Evolutionary conservation across 805 yeast genomes (phyloP).

Genomic region (Yamadazyma nakazawae): DNA sequence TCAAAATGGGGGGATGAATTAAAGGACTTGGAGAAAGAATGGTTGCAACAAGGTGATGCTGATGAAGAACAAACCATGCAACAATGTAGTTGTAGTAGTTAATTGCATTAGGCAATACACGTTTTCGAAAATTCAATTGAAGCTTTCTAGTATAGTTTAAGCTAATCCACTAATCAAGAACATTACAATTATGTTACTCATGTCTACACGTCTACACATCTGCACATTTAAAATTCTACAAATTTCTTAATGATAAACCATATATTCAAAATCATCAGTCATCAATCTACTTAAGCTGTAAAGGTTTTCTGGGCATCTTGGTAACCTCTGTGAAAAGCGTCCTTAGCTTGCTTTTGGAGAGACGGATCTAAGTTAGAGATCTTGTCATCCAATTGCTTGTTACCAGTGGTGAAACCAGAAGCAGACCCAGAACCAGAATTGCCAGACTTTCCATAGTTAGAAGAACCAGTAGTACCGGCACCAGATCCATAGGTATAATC

Average conservation of each 20-base stretch:
- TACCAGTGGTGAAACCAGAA: conserved; percentile 34
- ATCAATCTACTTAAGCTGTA: conserved; percentile 12
- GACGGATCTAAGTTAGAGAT: conserved; percentile 31
- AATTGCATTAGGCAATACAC: neutral
- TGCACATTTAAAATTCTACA: too few relatives aligned
- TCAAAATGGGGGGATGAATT: conserved; percentile 64
- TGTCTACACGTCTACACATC: too few relatives aligned
- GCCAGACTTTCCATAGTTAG: neutral
- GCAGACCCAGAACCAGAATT: neutral
- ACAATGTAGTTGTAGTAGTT: conserved; percentile 71
- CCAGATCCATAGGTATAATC: conserved; percentile 6
- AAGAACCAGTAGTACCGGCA: conserved; percentile 5
- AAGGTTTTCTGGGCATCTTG: conserved; percentile 32
- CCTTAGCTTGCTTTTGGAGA: conserved; percentile 37
- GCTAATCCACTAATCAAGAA: too few relatives aligned
- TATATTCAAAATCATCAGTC: conserved; percentile 2
- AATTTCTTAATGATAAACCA: neutral
- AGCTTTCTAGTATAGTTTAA: too few relatives aligned
- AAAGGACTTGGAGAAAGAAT: conserved; percentile 54
- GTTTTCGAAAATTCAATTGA: neutral
- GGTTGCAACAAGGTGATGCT: conserved; percentile 50
- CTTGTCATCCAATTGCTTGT: conserved; percentile 32
- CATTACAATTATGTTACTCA: too few relatives aligned
- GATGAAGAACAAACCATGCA: conserved; percentile 56
- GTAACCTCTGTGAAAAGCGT: conserved; percentile 39